These are phyloP conservation scores for Elongisporangium prolatum DNA, from an alignment of 352 stramenopile genomes.

Conservation along the genomic window DNA sequence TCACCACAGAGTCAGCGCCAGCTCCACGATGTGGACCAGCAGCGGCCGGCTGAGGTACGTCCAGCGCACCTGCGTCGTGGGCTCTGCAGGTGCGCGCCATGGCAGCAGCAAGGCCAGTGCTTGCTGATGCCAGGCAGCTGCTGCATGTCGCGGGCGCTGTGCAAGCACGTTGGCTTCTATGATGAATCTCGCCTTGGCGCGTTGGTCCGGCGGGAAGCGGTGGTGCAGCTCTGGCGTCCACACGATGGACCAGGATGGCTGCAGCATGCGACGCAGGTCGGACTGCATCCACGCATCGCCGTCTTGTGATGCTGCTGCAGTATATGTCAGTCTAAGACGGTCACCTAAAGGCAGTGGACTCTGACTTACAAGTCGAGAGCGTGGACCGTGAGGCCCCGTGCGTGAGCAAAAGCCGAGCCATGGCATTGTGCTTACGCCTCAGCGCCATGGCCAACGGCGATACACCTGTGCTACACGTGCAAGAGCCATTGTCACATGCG, in stretches of 20 bases:
- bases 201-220: conserved; percentile 45
- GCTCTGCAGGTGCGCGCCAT: conserved; percentile 4
- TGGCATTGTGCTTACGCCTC: conserved; percentile 31
- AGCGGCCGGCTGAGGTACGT: conserved; percentile 34
- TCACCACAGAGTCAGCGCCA: conserved; percentile 61
- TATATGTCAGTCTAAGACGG: neutral
- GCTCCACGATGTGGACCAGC: conserved; percentile 48
- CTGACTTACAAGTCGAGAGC: conserved; percentile 19
- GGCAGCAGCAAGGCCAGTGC: neutral
- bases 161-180: conserved; percentile 44
- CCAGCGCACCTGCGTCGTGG: conserved; percentile 23
- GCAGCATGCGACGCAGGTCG: conserved; percentile 42
- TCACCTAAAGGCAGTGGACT: neutral
- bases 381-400: conserved; percentile 52
- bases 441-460: conserved; percentile 59
- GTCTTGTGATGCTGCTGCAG: neutral
- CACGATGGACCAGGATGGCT: conserved; percentile 44
- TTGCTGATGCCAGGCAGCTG: neutral
- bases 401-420: conserved; percentile 36
- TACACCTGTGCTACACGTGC: conserved; percentile 27
- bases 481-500: neutral
- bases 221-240: conserved; percentile 51
- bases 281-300: conserved; percentile 24
- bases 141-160: conserved; percentile 7
- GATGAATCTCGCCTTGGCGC: conserved; percentile 54